Evolutionary conservation across 2,329 filamentous ascomycete genomes (phyloP), one percentile per base, ranked within the genome.

Genomic region (Colletotrichum sublineola): DNA sequence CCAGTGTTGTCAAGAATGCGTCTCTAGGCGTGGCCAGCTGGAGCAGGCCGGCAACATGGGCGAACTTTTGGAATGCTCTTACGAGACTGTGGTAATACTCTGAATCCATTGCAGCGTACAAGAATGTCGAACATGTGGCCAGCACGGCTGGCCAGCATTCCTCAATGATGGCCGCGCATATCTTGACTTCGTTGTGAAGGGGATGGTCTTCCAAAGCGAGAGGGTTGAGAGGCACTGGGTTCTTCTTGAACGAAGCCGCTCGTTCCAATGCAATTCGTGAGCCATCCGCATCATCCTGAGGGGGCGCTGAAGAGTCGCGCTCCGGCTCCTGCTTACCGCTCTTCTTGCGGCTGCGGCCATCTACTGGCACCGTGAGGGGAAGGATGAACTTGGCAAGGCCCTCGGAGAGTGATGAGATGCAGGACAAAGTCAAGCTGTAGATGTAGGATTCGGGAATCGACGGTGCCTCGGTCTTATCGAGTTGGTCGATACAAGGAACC

Each of bases 131-230:
- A 77, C 95, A 98, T 2, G 95, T 96, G 1, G 96, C 96, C 61
- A 99, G 88, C 50, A 98, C 92, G 15, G 96, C 96, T 58, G 96
- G 96, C 96, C 96, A 99, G 80, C 96, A 98, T 75, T 94, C 89
- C 5, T 97, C 94, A 33, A 99, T 93, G 67, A 99, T 92, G 12
- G 88, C 88, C 15, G 94, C 94, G 77, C 94, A 96, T 2, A 91
- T 90, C 77, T 91, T 90, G 68, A 98, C 90, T 62, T 94, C 92
- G 1, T 86, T 80, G 64, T 91, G 87, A 11, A 94, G 86, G 0
- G 93, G 88, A 78, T 97, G 94, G 50, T 93, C 90, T 73, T 92
- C 89, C 9, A 97, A 82, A 1, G 87, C 87, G 3, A 99, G 84
- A 2, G 96, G 96, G 79, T 99, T 99, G 24, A 96, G 83, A 1